Base-by-base conservation (phyloP, 2,329 filamentous ascomycete species). In the Trichoderma sp. region DNA sequence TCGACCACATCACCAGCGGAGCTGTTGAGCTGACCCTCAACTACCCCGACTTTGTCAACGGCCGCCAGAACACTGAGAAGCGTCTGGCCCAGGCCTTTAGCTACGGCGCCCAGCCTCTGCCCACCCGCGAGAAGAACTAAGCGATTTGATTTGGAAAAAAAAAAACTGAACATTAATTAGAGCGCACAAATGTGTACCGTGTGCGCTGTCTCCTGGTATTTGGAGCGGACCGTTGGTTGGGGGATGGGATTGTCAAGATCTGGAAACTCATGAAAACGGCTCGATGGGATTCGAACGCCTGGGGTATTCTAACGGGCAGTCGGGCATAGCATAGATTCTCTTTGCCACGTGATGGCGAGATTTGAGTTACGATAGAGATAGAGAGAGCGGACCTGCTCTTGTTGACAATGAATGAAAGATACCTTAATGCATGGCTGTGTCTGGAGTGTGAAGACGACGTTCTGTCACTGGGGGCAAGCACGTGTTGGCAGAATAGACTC, bases 41-140 rank as follows among this genome's bases (percentile, higher is more conserved):
- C 85, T 95, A 97, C 83, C 93, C 93, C 67, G 93, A 97, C 81
- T 96, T 97, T 76, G 93, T 97, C 83, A 97, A 97, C 81, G 78
- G 78, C 64, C 87, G 90, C 73, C 79, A 84, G 77, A 92, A 92
- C 83, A 73, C 67, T 51, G 77, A 79, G 75, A 74, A 73, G 68
- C 77, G 77, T 21, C 71, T 79, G 54, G 80, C 83, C 56, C 82
- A 83, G 73, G 72, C 72, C 47, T 83, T 82, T 67, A 73, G 74
- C 67, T 79, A 77, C 68, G 68, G 72, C 34, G 59, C 64, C 19
- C 58, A 63, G 45, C 45, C 59, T 69, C 73, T 41, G 74, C 76
- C 51, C 74, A 76, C 72, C 71, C 70, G 67, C 71, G 64, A 66
- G 59, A 61, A 26, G 45, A 66, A 66, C 64, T 66, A 66, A 30